These are phyloP conservation scores for Clathrospora elynae DNA, from an alignment of 2,329 filamentous ascomycete genomes.

Conservation along the genomic window DNA sequence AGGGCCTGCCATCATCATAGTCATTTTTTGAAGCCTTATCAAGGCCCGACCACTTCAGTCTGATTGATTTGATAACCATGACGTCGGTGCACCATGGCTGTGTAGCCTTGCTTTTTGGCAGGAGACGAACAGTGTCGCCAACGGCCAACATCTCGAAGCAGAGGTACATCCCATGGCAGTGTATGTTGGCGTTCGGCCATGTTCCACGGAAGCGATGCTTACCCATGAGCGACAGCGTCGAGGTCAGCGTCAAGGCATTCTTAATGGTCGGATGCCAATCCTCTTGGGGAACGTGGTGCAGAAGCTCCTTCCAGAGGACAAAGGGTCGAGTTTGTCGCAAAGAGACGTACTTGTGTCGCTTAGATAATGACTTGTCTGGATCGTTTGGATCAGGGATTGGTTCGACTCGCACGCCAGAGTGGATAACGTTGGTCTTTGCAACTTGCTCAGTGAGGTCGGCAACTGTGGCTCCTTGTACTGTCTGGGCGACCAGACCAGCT, in stretches of 20 bases:
- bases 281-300: constrained; percentile 49
- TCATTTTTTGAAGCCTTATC: constrained; percentile 54
- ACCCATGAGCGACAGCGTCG: constrained; percentile 59
- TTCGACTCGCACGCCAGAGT: constrained; percentile 63
- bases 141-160: constrained; percentile 61
- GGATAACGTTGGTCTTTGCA: constrained; percentile 53
- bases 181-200: constrained; percentile 61
- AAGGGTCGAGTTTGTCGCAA: constrained; percentile 62
- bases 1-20: constrained; percentile 53
- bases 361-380: constrained; percentile 57
- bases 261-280: constrained; percentile 60
- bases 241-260: constrained; percentile 59
- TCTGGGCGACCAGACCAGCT: constrained; percentile 61
- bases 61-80: constrained; percentile 60
- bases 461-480: constrained; percentile 50
- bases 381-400: constrained; percentile 59
- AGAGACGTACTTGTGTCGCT: constrained; percentile 61
- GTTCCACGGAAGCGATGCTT: constrained; percentile 59
- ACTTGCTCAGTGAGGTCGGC: constrained; percentile 54
- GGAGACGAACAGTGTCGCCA: constrained; percentile 61
- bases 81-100: constrained; percentile 54
- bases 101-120: constrained; percentile 24
- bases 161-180: constrained; percentile 60
- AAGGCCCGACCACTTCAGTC: constrained; percentile 56
- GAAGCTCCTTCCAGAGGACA: constrained; percentile 57